phyloP scores from a whole-genome alignment of 306 rosid species.

The Alnus glutinosa region DNA sequence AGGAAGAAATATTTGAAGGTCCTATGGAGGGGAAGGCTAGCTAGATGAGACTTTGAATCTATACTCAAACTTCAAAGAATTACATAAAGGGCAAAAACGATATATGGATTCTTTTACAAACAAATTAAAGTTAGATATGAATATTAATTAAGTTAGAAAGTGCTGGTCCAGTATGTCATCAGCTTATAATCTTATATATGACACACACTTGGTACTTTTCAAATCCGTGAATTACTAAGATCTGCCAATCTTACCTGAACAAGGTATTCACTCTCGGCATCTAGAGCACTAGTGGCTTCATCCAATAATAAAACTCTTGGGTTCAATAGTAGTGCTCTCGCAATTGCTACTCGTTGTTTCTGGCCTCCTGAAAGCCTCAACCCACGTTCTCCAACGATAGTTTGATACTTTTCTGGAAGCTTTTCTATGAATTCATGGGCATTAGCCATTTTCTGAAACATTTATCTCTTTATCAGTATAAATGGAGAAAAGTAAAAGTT shows the following conservation, averaged over 20 bases:
- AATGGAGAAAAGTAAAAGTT: neutral
- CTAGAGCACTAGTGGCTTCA: conserved; percentile 82
- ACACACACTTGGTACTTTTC: neutral
- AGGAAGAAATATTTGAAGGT: neutral
- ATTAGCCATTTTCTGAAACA: conserved; percentile 69
- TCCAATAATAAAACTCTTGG: conserved; percentile 63
- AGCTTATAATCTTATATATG: neutral
- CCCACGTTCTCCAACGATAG: conserved; percentile 71
- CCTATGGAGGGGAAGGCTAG: neutral
- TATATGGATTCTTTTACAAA: neutral
- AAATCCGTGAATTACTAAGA: neutral
- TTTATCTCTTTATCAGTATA: conserved; percentile 1
- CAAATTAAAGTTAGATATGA: neutral
- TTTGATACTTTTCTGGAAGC: conserved; percentile 61
- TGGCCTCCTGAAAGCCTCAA: conserved; percentile 79
- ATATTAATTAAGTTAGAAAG: neutral
- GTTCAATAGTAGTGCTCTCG: conserved; percentile 69
- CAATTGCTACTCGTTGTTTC: conserved; percentile 75
- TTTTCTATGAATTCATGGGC: conserved; percentile 64
- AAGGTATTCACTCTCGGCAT: conserved; percentile 76
- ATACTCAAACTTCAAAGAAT: neutral
- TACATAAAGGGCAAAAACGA: too few relatives aligned
- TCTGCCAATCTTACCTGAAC: conserved; percentile 49
- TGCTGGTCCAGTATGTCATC: neutral
- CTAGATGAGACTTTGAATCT: neutral